Conservation (phyloP, 1,139 yeast species). For the Kluyveromyces marxianus region DNA sequence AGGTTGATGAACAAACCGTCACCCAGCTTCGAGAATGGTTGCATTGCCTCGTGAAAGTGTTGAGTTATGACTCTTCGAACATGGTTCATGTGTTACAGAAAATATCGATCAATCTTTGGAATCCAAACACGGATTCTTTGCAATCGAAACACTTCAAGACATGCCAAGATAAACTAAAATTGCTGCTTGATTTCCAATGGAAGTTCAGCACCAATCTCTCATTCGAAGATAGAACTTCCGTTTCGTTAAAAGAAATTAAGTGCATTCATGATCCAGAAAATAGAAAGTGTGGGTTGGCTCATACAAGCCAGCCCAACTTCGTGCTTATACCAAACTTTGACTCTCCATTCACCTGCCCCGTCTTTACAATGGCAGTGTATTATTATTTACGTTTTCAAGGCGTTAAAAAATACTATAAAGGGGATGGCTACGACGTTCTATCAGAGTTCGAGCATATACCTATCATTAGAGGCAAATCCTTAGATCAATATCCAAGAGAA, state of each 20-base stretch:
- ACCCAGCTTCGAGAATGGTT: conserved; percentile 1
- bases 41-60: neutral
- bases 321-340: conserved; percentile 19
- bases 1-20: neutral
- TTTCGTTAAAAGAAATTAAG: conserved; percentile 17
- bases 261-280: conserved; percentile 4
- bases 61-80: neutral
- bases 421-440: conserved; percentile 28
- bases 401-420: conserved; percentile 17
- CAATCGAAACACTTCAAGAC: conserved; percentile 24
- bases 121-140: conserved; percentile 19
- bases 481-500: conserved; percentile 24
- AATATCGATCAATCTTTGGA: conserved; percentile 27
- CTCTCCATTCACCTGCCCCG: conserved; percentile 25
- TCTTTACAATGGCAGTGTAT: conserved; percentile 26
- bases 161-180: conserved; percentile 23
- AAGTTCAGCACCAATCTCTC: conserved; percentile 19
- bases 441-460: conserved; percentile 12
- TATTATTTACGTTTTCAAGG: conserved; percentile 27
- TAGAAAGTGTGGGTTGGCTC: conserved; percentile 5
- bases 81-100: conserved; percentile 8
- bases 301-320: conserved; percentile 7
- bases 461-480: conserved; percentile 23
- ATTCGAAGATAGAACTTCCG: conserved; percentile 19
- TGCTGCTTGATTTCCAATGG: conserved; percentile 26